Base-by-base conservation (phyloP, 1,139 yeast species). In the Candida sp. region DNA sequence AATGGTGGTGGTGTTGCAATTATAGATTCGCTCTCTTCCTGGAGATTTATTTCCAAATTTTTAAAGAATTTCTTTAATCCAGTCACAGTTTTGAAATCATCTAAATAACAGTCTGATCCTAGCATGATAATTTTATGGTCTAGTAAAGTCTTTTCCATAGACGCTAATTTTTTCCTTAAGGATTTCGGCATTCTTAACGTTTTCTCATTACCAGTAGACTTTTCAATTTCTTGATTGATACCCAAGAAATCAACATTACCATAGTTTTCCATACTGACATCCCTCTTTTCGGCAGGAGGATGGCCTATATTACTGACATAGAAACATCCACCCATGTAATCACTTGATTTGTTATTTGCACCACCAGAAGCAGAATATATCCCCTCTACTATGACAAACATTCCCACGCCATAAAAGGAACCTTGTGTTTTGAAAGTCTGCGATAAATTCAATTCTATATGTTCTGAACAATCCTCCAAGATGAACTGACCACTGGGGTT, bases 261-360 rank as follows among this genome's bases (percentile, higher is more conserved):
- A 49, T 81, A 84, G 1, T 84, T 82, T 35, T 84, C 91, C 44
- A 83, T 59, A 0, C 95, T 74, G 1, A 57, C 61, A 12, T 77
- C 83, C 47, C 98, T 70, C 51, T 79, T 72, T 59, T 93, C 99
- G 3, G 90, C 85, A 0, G 95, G 91, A 1, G 99, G 99, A 47
- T 89, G 97, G 1, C 87, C 87, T 43, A 91, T 73, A 11, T 86
- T 78, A 33, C 87, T 77, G 1, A 87, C 96, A 49, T 85, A 81
- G 56, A 93, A 90, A 40, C 72, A 66, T 3, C 79, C 79, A 23
- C 75, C 73, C 25, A 68, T 61, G 33, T 67, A 64, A 42, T 62
- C 58, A 34, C 50, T 49, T 19, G 61, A 60, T 42, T 59, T 61
- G 34, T 57, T 53, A 7, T 61, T 54, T 21, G 58, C 53, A 35